phyloP scores from a whole-genome alignment of 1,284 basidiomycete genomes.

The Austroboletus niveus region DNA sequence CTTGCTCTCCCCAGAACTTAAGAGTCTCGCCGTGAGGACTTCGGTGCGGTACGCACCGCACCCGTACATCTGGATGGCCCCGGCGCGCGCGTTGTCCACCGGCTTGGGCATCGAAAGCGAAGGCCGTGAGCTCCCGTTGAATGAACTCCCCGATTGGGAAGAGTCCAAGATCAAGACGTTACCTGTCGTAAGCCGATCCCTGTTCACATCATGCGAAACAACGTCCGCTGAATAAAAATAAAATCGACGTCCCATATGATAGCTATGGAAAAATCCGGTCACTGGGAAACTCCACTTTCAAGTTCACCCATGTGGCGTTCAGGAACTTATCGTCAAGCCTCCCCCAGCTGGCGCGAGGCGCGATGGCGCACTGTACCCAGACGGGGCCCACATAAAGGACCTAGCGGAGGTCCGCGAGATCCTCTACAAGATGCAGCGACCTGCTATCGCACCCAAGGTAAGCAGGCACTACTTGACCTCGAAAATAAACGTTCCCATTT shows the following conservation, averaged over 20 bases:
- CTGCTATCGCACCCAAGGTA: constrained; percentile 64
- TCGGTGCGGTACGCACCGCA: constrained; percentile 68
- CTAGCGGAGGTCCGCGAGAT: constrained; percentile 59
- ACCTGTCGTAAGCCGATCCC: constrained; percentile 51
- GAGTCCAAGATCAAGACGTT: constrained; percentile 64
- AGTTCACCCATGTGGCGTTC: constrained; percentile 58
- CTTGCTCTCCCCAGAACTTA: constrained; percentile 67
- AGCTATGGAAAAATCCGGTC: constrained; percentile 80
- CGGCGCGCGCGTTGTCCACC: constrained; percentile 59
- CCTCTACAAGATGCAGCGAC: constrained; percentile 71
- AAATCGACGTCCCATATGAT: not conserved
- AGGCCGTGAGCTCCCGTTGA: constrained; percentile 54
- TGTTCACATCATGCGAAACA: not conserved
- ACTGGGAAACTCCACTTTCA: constrained; percentile 71
- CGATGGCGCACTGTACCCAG: constrained; percentile 58
- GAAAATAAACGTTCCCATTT: not conserved
- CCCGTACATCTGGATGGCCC: constrained; percentile 78
- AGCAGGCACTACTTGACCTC: constrained; percentile 9
- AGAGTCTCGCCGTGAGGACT: constrained; percentile 78
- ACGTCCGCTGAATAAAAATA: not conserved
- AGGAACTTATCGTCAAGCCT: constrained; percentile 52
- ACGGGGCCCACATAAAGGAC: constrained; percentile 64
- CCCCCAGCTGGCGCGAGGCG: constrained; percentile 47
- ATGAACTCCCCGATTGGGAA: constrained; percentile 65
- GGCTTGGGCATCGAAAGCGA: constrained; percentile 73